phyloP scores from a whole-genome alignment of 2,329 filamentous ascomycete species.

The Pseudogymnoascus sp. region DNA sequence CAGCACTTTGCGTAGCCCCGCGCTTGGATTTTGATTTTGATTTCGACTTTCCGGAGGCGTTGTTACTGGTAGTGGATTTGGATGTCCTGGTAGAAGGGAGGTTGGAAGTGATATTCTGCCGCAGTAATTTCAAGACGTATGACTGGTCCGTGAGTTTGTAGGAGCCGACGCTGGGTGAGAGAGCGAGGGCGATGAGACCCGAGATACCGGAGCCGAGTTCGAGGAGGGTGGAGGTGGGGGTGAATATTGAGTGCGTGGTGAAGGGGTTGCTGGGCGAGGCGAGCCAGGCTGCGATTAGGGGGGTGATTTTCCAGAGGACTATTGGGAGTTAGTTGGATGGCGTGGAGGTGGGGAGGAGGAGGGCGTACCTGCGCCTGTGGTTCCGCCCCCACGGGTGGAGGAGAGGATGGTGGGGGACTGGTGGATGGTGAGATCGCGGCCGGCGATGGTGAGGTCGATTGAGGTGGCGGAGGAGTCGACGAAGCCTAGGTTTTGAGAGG shows the following conservation, averaged over 20 bases:
- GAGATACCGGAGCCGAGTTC: slow-evolving; percentile 88
- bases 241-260: slow-evolving; percentile 46
- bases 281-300: slow-evolving; percentile 75
- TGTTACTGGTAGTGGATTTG: slow-evolving; percentile 16
- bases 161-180: slow-evolving; percentile 49
- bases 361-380: slow-evolving; percentile 57
- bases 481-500: slow-evolving; percentile 75
- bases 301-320: slow-evolving; percentile 91
- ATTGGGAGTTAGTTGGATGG: not conserved
- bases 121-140: slow-evolving; percentile 72
- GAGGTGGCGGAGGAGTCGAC: slow-evolving; percentile 60
- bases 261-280: slow-evolving; percentile 55
- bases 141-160: slow-evolving; percentile 83
- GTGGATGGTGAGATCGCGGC: slow-evolving; percentile 63
- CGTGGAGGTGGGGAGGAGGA: slow-evolving; percentile 10
- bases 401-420: slow-evolving; percentile 79
- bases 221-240: slow-evolving; percentile 50
- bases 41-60: slow-evolving; percentile 3
- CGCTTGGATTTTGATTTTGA: slow-evolving; percentile 18
- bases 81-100: slow-evolving; percentile 17
- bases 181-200: slow-evolving; percentile 63
- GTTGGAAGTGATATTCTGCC: slow-evolving; percentile 66
- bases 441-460: slow-evolving; percentile 60
- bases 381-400: slow-evolving; percentile 64
- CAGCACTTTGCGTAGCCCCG: not conserved